Base-by-base conservation (phyloP, 2,329 filamentous ascomycete species). In the Neoarthrinium moseri region DNA sequence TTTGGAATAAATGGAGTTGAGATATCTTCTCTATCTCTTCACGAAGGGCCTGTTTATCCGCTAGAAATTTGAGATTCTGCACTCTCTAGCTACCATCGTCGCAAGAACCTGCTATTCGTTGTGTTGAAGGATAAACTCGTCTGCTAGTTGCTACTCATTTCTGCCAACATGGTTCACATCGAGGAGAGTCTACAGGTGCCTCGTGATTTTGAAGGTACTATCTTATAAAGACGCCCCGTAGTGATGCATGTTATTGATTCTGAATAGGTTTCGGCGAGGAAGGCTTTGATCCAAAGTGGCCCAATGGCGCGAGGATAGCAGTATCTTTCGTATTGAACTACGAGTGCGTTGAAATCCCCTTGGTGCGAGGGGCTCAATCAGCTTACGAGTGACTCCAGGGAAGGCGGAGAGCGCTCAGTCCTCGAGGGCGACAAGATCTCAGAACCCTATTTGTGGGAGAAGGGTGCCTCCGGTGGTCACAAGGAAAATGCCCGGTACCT, bases 351-450 rank as follows among this genome's bases (percentile, higher is more conserved):
- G 10, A 21, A 23, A 26, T 12, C 23, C 13, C 12, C 15, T 17
- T 17, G 15, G 33, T 11, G 2, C 10, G 12, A 4, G 17, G 20
- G 20, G 13, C 24, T n/a, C n/a, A n/a, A 8, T 18, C 6, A 27
- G 10, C 30, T 43, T 4, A 43, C 27, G 35, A n/a, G 26, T 5
- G 2, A 22, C 7, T n/a, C 1, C 12, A 59, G 56, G 30, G 58
- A 60, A 39, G 58, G 58, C 22, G 58, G 58, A 8, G 58, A 60
- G 45, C 53, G 58, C 33, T 56, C 50, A 30, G 49, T 56, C 2
- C 37, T 57, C 10, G 58, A 59, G 23, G 58, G 58, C 18, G 58
- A 59, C 36, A 39, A 49, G 8, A 48, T 48, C 35, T 51, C 55
- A 21, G 49, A 58, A 42, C 54, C 54, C 11, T 57, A 57, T 15